phyloP scores from a whole-genome alignment of 768 basidiomycete genomes.

The Epithele typhae region DNA sequence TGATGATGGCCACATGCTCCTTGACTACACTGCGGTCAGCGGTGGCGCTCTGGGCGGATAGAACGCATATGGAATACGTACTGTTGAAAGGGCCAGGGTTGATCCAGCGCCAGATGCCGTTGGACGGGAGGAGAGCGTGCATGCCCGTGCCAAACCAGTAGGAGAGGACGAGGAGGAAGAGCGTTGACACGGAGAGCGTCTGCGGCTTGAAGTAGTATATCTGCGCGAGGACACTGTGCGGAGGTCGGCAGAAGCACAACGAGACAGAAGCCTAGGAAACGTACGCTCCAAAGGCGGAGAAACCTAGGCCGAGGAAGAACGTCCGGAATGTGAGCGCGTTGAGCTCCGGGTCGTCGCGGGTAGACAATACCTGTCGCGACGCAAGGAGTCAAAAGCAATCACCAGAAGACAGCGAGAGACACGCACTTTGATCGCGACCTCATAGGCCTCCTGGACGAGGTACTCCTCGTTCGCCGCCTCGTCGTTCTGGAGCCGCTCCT shows the following conservation, averaged over 20 bases:
- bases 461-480: slow-evolving; percentile 32
- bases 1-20: slow-evolving; percentile 34
- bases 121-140: slow-evolving; percentile 29
- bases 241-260: no score
- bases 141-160: slow-evolving; percentile 46
- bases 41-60: no score
- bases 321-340: slow-evolving; percentile 52
- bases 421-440: slow-evolving; percentile 36
- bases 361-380: slow-evolving; percentile 28
- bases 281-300: slow-evolving; percentile 49
- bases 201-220: slow-evolving; percentile 41
- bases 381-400: background rate
- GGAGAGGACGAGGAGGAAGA: slow-evolving; percentile 49
- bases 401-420: background rate
- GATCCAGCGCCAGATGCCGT: slow-evolving; percentile 27
- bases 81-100: slow-evolving; percentile 38
- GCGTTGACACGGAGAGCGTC: slow-evolving; percentile 43
- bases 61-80: slow-evolving; percentile 9
- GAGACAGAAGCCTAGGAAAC: slow-evolving; percentile 25
- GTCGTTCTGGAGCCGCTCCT: slow-evolving; percentile 28
- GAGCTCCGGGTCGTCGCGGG: slow-evolving; percentile 33
- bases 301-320: slow-evolving; percentile 50
- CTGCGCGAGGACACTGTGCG: slow-evolving; percentile 28
- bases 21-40: slow-evolving; percentile 22
- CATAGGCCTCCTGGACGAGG: slow-evolving; percentile 32